phyloP scores from a whole-genome alignment of 352 stramenopile species.

The Phytophthora multivora region DNA sequence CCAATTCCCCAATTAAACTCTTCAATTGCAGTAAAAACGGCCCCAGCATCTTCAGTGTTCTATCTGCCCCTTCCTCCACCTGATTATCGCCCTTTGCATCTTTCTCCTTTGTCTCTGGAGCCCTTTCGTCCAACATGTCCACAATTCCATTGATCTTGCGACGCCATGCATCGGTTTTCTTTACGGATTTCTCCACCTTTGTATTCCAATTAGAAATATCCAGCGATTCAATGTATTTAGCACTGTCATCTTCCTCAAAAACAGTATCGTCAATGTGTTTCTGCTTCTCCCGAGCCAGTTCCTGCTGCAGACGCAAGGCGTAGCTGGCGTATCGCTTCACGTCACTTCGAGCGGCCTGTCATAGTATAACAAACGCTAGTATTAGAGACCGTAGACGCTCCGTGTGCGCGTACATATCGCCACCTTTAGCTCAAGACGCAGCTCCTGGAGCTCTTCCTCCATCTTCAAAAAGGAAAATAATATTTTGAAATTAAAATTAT shows the following conservation, averaged over 20 bases:
- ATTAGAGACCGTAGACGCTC: not conserved
- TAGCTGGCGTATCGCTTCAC: conserved; percentile 43
- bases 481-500: conserved; percentile 4
- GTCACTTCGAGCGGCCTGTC: conserved; percentile 33
- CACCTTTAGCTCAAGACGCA: conserved; percentile 38
- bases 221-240: not conserved
- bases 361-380: not conserved
- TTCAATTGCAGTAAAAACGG: conserved; percentile 33
- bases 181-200: conserved; percentile 15
- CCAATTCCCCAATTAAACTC: conserved; percentile 24
- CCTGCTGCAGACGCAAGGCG: conserved; percentile 36
- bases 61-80: conserved; percentile 1
- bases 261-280: conserved; percentile 2
- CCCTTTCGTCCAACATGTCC: conserved; percentile 11
- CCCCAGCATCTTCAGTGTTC: conserved; percentile 7
- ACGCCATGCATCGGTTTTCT: conserved; percentile 15
- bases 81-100: conserved; percentile 9
- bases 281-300: conserved; percentile 35
- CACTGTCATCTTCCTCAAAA: conserved; percentile 1
- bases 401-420: not conserved
- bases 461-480: conserved; percentile 21
- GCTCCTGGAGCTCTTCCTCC: conserved; percentile 28
- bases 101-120: not conserved
- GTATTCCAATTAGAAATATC: conserved; percentile 15
- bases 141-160: conserved; percentile 27